Evolutionary conservation across 306 rosid genomes (phyloP).

Genomic region (Cicer arietinum): DNA sequence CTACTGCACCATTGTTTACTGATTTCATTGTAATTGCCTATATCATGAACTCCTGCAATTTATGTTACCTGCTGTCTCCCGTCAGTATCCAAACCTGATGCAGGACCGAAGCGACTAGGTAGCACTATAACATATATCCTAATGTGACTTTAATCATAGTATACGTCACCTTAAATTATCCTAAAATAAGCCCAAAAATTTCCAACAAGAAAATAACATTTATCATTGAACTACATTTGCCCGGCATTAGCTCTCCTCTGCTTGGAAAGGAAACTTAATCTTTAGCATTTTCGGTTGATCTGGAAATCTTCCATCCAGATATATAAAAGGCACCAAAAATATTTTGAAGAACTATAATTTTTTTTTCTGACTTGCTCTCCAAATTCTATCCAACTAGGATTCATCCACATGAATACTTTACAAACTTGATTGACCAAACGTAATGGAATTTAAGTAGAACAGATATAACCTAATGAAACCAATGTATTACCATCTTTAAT

Average conservation of each 20-base stretch:
- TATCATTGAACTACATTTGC: background rate
- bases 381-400: background rate
- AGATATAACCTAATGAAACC: background rate
- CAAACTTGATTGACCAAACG: background rate
- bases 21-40: background rate
- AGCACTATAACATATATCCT: background rate
- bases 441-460: background rate
- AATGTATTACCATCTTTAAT: background rate
- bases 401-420: background rate
- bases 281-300: background rate
- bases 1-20: background rate
- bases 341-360: background rate
- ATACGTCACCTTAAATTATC: background rate
- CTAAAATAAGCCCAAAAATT: background rate
- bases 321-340: background rate
- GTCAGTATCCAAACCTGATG: no score
- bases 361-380: background rate
- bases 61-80: background rate
- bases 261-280: constrained; percentile 2
- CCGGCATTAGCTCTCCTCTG: background rate
- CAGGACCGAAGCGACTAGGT: no score
- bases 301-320: background rate
- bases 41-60: background rate
- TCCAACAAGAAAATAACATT: background rate
- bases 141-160: background rate